These are phyloP conservation scores for Claviceps cyperi DNA, from an alignment of 2,329 filamentous ascomycete genomes.

Conservation along the genomic window DNA sequence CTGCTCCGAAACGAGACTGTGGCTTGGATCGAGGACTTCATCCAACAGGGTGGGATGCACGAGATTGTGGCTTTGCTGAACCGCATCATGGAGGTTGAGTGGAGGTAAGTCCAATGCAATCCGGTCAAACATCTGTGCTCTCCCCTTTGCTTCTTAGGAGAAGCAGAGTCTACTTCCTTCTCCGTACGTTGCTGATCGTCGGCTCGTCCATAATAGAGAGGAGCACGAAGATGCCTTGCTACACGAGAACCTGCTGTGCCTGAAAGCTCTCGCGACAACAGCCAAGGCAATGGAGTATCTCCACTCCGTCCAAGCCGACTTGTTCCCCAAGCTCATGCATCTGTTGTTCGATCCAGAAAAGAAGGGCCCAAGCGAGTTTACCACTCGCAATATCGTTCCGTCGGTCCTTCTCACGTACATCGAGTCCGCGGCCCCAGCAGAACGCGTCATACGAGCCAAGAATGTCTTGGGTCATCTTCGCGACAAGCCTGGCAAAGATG, in stretches of 20 bases:
- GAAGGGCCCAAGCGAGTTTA: slow-evolving; percentile 94
- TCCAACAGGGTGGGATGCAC: slow-evolving; percentile 78
- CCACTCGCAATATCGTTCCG: slow-evolving; percentile 78
- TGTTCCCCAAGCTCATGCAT: slow-evolving; percentile 74
- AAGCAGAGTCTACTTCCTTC: neutral
- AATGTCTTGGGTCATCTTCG: slow-evolving; percentile 67
- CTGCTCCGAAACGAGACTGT: slow-evolving; percentile 90
- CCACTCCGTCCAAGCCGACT: slow-evolving; percentile 58
- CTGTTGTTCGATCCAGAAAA: slow-evolving; percentile 97
- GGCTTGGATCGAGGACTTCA: slow-evolving; percentile 86
- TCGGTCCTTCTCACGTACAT: slow-evolving; percentile 84
- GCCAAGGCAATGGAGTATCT: slow-evolving; percentile 73
- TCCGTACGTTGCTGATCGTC: neutral
- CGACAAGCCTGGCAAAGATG: slow-evolving; percentile 63
- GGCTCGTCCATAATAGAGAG: slow-evolving; percentile 41
- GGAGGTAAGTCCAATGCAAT: slow-evolving; percentile 47
- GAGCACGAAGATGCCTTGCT: slow-evolving; percentile 90
- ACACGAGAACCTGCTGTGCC: slow-evolving; percentile 80
- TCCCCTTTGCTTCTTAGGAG: neutral
- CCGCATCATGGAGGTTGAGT: slow-evolving; percentile 89
- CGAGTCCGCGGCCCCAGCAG: slow-evolving; percentile 44
- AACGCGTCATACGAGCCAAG: slow-evolving; percentile 53
- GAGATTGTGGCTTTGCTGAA: slow-evolving; percentile 78
- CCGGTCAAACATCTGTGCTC: neutral
- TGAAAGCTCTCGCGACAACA: slow-evolving; percentile 90